Percentiles rank a stretch among this genome's conserved stretches.
Conservation (phyloP, 2,329 filamentous ascomycete genomes). For the Apiospora sp. region DNA sequence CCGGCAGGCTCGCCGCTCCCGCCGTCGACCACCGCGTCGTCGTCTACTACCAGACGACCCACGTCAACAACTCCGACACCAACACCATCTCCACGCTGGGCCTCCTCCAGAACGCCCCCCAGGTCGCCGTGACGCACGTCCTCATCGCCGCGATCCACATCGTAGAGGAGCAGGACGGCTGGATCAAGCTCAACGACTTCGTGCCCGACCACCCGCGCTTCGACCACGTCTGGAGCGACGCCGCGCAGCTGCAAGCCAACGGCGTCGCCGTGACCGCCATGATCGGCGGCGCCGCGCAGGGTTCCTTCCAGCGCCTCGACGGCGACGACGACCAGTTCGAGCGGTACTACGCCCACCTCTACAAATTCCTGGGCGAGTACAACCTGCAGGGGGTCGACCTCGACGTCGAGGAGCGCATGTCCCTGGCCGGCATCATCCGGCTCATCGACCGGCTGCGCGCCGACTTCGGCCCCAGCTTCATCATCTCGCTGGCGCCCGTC, state of each 20-base stretch:
- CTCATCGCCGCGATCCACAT: slow-evolving; percentile 89
- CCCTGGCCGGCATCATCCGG: slow-evolving; percentile 67
- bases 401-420: slow-evolving; percentile 78
- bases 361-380: not conserved
- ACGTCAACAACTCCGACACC: slow-evolving; percentile 49
- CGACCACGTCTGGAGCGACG: slow-evolving; percentile 80
- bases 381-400: slow-evolving; percentile 75
- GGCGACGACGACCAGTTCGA: slow-evolving; percentile 17
- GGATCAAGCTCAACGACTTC: slow-evolving; percentile 83
- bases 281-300: slow-evolving; percentile 10
- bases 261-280: not conserved
- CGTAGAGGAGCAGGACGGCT: slow-evolving; percentile 61
- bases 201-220: slow-evolving; percentile 72
- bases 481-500: slow-evolving; percentile 83
- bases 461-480: slow-evolving; percentile 72
- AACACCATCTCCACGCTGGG: slow-evolving; percentile 61
- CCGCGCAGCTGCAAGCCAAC: slow-evolving; percentile 70
- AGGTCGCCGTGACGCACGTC: slow-evolving; percentile 74
- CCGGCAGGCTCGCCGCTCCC: slow-evolving; percentile 26
- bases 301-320: not conserved
- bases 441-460: slow-evolving; percentile 69
- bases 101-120: slow-evolving; percentile 52
- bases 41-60: slow-evolving; percentile 62
- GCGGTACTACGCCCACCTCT: slow-evolving; percentile 57
- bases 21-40: slow-evolving; percentile 51